Conservation (phyloP, 2,329 filamentous ascomycete genomes). For the Exophiala aquamarina region DNA sequence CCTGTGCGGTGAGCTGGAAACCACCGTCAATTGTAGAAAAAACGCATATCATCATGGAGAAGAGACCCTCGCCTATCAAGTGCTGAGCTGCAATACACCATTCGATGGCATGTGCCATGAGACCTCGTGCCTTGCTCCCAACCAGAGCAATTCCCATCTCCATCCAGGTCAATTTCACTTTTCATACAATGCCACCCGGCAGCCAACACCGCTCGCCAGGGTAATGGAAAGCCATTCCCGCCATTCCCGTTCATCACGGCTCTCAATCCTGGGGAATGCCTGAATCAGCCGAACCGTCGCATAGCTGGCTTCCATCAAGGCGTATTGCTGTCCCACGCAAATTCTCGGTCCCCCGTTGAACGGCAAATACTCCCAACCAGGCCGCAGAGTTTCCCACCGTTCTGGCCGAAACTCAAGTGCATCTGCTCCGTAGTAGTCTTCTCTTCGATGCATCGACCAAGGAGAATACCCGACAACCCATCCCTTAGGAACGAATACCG, state of each 20-base stretch:
- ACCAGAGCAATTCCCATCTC: too few species aligned
- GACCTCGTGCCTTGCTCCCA: too few species aligned
- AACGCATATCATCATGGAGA: too few species aligned
- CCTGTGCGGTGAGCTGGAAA: too few species aligned
- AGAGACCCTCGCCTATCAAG: too few species aligned
- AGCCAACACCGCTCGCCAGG: constrained; percentile 78
- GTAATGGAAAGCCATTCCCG: constrained; percentile 76
- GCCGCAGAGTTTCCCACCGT: constrained; percentile 35
- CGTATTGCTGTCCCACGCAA: constrained; percentile 68
- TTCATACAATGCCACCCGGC: constrained; percentile 24
- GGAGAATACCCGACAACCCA: constrained; percentile 44
- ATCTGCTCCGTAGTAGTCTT: constrained; percentile 33
- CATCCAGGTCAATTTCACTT: too few species aligned
- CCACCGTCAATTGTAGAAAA: too few species aligned
- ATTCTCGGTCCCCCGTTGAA: constrained; percentile 31
- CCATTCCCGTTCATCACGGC: constrained; percentile 25
- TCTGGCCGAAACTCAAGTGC: constrained; percentile 37
- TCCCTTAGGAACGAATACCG: constrained; percentile 50
- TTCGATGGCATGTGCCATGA: too few species aligned
- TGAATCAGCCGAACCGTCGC: constrained; percentile 72
- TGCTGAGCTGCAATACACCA: too few species aligned
- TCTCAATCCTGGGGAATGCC: constrained; percentile 64
- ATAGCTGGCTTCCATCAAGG: constrained; percentile 68
- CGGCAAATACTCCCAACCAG: constrained; percentile 37
- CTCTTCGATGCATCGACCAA: constrained; percentile 38